Evolutionary conservation across 768 basidiomycete species (phyloP).

Genomic region (Phlebiopsis gigantea): DNA sequence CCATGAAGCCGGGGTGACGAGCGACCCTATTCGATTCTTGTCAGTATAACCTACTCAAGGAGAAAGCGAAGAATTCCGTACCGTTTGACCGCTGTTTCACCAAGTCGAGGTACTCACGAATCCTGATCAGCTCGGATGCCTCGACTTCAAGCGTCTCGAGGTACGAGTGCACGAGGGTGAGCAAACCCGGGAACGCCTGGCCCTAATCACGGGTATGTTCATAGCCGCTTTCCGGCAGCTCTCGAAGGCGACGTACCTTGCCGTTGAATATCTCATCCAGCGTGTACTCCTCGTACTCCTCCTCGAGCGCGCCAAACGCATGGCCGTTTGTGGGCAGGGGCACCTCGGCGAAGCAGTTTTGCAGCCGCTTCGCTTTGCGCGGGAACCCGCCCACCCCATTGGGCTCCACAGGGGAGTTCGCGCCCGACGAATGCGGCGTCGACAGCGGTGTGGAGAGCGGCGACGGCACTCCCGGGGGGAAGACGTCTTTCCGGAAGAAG

Average conservation of each 20-base stretch:
- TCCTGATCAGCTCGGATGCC: conserved; percentile 48
- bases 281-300: conserved; percentile 91
- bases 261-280: conserved; percentile 93
- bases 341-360: conserved; percentile 65
- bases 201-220: conserved; percentile 33
- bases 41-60: background rate
- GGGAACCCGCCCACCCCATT: conserved; percentile 22
- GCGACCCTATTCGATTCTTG: conserved; percentile 44
- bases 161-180: conserved; percentile 79
- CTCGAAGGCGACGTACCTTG: conserved; percentile 45
- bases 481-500: conserved; percentile 85
- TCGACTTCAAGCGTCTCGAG: conserved; percentile 82
- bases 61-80: conserved; percentile 28
- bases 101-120: conserved; percentile 76
- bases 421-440: conserved; percentile 17
- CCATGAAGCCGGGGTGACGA: conserved; percentile 88
- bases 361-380: conserved; percentile 56
- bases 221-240: background rate
- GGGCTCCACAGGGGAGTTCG: conserved; percentile 18
- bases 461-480: conserved; percentile 37
- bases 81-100: conserved; percentile 78
- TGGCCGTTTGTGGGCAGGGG: conserved; percentile 47
- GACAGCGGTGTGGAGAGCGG: conserved; percentile 33
- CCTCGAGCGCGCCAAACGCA: conserved; percentile 45
- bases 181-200: conserved; percentile 67